Conservation (phyloP, 257 asterid genomes). For the Asclepias syriaca region DNA sequence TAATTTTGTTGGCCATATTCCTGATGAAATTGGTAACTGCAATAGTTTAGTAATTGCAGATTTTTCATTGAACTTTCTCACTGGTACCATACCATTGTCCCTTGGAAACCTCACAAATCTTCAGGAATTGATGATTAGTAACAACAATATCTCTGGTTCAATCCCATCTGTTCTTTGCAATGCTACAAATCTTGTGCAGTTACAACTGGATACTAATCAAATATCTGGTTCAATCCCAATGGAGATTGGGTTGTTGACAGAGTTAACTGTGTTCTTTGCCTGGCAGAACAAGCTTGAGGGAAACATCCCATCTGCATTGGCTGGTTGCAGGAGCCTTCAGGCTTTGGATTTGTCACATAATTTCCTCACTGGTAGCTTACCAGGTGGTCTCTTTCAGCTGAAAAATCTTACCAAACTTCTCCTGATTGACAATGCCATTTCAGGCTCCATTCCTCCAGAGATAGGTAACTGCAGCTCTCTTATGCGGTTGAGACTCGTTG, state of each 20-base stretch:
- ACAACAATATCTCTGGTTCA: constrained; percentile 66
- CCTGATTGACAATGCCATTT: constrained; percentile 52
- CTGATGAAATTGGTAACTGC: constrained; percentile 57
- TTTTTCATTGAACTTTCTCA: constrained; percentile 46
- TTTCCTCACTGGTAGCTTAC: constrained; percentile 53
- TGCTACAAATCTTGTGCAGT: constrained; percentile 51
- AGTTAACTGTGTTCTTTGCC: constrained; percentile 57
- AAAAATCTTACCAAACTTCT: constrained; percentile 63
- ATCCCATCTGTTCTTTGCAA: constrained; percentile 64
- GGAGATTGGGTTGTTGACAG: constrained; percentile 49
- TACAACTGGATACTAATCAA: constrained; percentile 68
- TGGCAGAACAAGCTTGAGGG: constrained; percentile 84
- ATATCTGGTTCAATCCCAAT: constrained; percentile 55
- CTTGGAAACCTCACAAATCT: constrained; percentile 56
- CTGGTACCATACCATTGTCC: constrained; percentile 51
- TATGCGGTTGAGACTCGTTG: constrained; percentile 48
- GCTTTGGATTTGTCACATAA: constrained; percentile 69
- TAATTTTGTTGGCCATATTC: constrained; percentile 46
- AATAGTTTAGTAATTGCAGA: constrained; percentile 44
- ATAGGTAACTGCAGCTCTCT: constrained; percentile 59
- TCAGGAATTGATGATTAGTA: constrained; percentile 71
- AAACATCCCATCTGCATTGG: constrained; percentile 49
- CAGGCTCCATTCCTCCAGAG: constrained; percentile 65
- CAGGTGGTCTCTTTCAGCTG: constrained; percentile 52
- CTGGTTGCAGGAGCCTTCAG: constrained; percentile 63